Evolutionary conservation across 192 early-diverging fungal genomes (phyloP).

Genomic region (Umbelopsis sp.): DNA sequence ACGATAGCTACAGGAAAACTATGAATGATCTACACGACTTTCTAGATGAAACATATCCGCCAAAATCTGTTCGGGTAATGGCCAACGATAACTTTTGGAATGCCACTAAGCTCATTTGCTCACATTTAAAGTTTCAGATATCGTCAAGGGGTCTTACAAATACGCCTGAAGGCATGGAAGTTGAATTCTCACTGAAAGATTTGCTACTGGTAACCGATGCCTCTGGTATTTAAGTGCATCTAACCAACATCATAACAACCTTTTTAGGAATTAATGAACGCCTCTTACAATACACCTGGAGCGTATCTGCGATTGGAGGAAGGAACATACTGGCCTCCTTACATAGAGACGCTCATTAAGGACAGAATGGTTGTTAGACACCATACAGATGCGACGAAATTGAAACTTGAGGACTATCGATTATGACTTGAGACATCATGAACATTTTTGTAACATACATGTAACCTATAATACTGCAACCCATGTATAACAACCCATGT

Average conservation of each 20-base stretch:
- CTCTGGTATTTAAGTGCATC: neutral
- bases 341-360: conserved; percentile 53
- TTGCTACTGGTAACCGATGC: conserved; percentile 17
- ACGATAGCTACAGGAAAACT: conserved; percentile 5
- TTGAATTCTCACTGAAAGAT: conserved; percentile 18
- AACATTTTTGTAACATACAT: too few relatives aligned
- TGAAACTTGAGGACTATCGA: conserved; percentile 48
- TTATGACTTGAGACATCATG: too few relatives aligned
- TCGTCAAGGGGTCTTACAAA: neutral
- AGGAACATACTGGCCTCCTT: conserved; percentile 51
- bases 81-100: neutral
- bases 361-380: conserved; percentile 51
- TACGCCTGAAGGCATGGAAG: neutral
- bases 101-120: neutral
- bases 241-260: too few relatives aligned
- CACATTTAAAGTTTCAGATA: neutral
- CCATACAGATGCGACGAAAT: conserved; percentile 43
- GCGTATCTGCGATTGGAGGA: conserved; percentile 43
- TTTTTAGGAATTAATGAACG: conserved; percentile 55
- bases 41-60: conserved; percentile 30
- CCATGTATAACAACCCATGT: too few relatives aligned
- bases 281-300: conserved; percentile 35
- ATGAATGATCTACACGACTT: conserved; percentile 29
- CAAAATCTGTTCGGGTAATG: conserved; percentile 26
- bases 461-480: too few relatives aligned